Evolutionary conservation across 75 land plant species (phyloP), one percentile per base, ranked within the genome.

Genomic region (Cunninghamia lanceolata): DNA sequence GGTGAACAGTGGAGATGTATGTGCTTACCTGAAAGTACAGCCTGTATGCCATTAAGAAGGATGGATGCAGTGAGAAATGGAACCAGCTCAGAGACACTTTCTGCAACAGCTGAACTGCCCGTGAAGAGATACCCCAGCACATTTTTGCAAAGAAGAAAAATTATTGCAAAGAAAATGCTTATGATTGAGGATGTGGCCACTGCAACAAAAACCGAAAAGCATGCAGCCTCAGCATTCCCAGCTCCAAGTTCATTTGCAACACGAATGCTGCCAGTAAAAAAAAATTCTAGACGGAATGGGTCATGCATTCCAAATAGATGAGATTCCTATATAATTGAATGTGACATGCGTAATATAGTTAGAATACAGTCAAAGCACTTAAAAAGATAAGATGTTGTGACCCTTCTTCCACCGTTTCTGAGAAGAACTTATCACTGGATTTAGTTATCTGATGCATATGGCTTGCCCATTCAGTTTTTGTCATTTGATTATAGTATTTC

Each of bases 191-290:
- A 89, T 25, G 87, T 80, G 17, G 85, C 82, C 82, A 89, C 40
- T 46, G 86, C 87, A 16, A 90, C 75, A 43, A 86, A 40, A 53
- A 86, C 90, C 46, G 91, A 82, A 75, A 86, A 86, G 84, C 91
- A 70, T 17, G 91, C 91, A 34, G 91, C 88, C 54, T 45, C 74
- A 47, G 91, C 80, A 36, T 89, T 71, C 21, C 91, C 91, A 35
- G 91, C 91, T 82, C 91, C 91, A n/a, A 90, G 91, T 83, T 90
- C 91, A 84, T 90, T 90, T 19, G 88, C 59, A 71, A 88, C 88
- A 45, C 88, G 38, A 38, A 86, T 87, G 59, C 88, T 88, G 88
- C 84, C 45, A 43, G 1, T 50, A 80, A 80, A 28, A 30, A 45
- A 80, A 79, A 9, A 21, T 43, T 79, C 9, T 79, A 43, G 43